Percentiles rank a stretch among this genome's conserved stretches.
These are phyloP conservation scores for Talaromyces ruber DNA, from an alignment of 495 filamentous ascomycete species.

Conservation along the genomic window DNA sequence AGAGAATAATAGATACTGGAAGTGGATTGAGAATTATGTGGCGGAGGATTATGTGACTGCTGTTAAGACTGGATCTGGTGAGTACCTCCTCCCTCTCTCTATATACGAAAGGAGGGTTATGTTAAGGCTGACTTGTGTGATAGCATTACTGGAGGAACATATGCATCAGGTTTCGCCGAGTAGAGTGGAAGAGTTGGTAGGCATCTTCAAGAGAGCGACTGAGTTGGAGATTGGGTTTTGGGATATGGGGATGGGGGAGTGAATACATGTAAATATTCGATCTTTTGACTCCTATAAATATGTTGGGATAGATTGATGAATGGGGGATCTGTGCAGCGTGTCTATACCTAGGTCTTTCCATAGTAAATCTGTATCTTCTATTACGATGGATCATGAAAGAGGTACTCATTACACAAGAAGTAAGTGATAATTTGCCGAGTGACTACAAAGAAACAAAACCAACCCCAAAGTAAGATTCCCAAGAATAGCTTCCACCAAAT, in stretches of 20 bases:
- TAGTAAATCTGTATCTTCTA: too few relatives aligned
- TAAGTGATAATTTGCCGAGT: neutral
- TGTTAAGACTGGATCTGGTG: constrained; percentile 59
- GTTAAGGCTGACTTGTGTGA: constrained; percentile 6
- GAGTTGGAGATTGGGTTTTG: constrained; percentile 89
- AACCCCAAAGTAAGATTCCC: constrained; percentile 13
- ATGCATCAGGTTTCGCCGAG: constrained; percentile 59
- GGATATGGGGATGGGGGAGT: constrained; percentile 59
- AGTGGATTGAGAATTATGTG: constrained; percentile 83
- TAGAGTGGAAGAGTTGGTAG: constrained; percentile 71
- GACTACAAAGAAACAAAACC: neutral
- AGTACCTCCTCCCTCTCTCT: constrained; percentile 9
- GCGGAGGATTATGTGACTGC: constrained; percentile 67
- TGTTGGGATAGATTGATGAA: neutral
- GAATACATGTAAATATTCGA: neutral
- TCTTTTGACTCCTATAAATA: neutral
- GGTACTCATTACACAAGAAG: neutral
- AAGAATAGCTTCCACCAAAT: neutral
- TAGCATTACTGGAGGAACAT: constrained; percentile 65
- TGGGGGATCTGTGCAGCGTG: neutral
- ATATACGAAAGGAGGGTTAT: neutral
- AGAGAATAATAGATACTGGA: constrained; percentile 73
- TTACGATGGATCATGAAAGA: neutral
- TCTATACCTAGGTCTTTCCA: neutral
- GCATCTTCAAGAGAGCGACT: constrained; percentile 78